Percentiles rank a stretch among this genome's conserved stretches.
These are phyloP conservation scores for Amaranthus cruentus DNA, from an alignment of 148 eudicot species.

Conservation along the genomic window DNA sequence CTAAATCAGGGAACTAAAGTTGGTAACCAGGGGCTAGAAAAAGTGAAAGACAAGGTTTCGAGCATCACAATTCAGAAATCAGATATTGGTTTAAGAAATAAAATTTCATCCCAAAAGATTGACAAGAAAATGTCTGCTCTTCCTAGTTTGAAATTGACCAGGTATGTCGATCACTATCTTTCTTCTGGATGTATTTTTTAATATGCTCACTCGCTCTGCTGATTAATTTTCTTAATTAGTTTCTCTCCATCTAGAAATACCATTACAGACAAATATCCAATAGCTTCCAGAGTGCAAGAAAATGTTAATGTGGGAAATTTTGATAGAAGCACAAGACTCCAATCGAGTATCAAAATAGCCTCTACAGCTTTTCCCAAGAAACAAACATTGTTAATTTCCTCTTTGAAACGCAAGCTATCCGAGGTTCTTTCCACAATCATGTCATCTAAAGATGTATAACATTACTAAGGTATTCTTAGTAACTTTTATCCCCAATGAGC, in stretches of 20 bases:
- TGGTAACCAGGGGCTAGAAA: slow-evolving; percentile 25
- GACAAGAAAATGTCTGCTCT: slow-evolving; percentile 27
- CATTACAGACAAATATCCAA: slow-evolving; percentile 22
- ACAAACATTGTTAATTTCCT: slow-evolving; percentile 36
- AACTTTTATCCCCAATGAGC: slow-evolving; percentile 24
- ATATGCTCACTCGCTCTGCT: slow-evolving; percentile 1
- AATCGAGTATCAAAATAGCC: slow-evolving; percentile 20
- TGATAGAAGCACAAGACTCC: slow-evolving; percentile 14
- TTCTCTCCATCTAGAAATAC: slow-evolving; percentile 22
- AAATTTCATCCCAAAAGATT: slow-evolving; percentile 24
- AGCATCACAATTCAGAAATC: slow-evolving; percentile 21
- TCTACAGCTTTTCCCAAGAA: slow-evolving; percentile 26
- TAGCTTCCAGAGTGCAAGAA: slow-evolving; percentile 20
- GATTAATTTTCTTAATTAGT: not conserved
- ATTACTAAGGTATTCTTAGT: slow-evolving; percentile 7
- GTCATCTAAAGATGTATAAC: slow-evolving; percentile 7
- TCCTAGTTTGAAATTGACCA: slow-evolving; percentile 26
- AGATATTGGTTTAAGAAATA: slow-evolving; percentile 26
- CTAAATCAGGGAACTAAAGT: slow-evolving; percentile 24
- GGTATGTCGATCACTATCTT: slow-evolving; percentile 17
- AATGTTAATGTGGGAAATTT: slow-evolving; percentile 21
- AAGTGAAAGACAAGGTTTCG: slow-evolving; percentile 28
- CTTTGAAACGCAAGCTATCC: slow-evolving; percentile 57
- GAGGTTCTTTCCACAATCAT: slow-evolving; percentile 36
- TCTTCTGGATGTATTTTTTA: not conserved